Conservation (phyloP, 1,284 basidiomycete genomes). For the Fomitopsis palustris region DNA sequence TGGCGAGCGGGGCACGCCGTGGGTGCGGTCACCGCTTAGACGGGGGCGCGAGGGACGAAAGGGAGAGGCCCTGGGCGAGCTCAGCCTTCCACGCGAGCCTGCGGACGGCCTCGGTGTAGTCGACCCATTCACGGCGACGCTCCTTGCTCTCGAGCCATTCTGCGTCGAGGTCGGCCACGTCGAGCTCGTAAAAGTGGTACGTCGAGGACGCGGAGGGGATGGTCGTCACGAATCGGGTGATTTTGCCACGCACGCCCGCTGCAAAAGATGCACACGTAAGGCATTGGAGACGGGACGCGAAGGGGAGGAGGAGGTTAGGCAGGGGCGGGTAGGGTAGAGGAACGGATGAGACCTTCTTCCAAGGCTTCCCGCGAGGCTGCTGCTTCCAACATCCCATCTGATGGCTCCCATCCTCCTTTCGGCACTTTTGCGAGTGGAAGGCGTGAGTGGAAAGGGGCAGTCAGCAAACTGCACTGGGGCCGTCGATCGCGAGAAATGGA, state of each 20-base stretch:
- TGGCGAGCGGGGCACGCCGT: neutral
- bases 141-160: constrained; percentile 78
- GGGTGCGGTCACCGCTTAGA: constrained; percentile 29
- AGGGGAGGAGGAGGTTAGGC: constrained; percentile 40
- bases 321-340: constrained; percentile 63
- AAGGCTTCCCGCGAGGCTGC: constrained; percentile 84
- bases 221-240: constrained; percentile 74
- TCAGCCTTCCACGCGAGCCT: constrained; percentile 78
- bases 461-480: constrained; percentile 5
- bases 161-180: constrained; percentile 67
- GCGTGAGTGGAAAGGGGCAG: constrained; percentile 8
- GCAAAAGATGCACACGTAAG: constrained; percentile 21
- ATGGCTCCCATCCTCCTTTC: constrained; percentile 82
- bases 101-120: constrained; percentile 71
- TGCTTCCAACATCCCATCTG: constrained; percentile 74
- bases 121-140: constrained; percentile 79
- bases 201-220: constrained; percentile 72
- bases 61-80: constrained; percentile 65
- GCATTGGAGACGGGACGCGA: constrained; percentile 22
- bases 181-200: constrained; percentile 85
- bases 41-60: constrained; percentile 69
- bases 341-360: constrained; percentile 88
- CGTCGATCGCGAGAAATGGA: constrained; percentile 8
- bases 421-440: constrained; percentile 49
- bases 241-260: constrained; percentile 79